These are phyloP conservation scores for Galerina sulciceps DNA, from an alignment of 768 basidiomycete genomes.

Conservation along the genomic window DNA sequence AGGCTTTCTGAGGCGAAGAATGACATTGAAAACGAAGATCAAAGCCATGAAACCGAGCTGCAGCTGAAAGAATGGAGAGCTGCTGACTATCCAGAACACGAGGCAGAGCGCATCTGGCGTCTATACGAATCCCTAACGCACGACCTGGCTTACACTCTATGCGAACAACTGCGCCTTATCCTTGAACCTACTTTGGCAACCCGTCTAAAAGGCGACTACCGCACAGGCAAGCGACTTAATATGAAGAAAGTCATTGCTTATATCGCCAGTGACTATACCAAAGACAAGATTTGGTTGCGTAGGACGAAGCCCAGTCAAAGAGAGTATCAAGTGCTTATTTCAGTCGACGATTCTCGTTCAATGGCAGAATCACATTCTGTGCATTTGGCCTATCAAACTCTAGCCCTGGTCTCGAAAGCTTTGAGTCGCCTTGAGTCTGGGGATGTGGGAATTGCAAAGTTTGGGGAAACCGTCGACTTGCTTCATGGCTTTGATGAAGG, in stretches of 20 bases:
- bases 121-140: constrained; percentile 90
- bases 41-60: constrained; percentile 42
- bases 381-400: constrained; percentile 92
- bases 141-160: constrained; percentile 88
- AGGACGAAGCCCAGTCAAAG: constrained; percentile 92
- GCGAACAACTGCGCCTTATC: constrained; percentile 96
- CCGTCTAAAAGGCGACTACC: constrained; percentile 93
- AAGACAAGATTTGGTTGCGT: constrained; percentile 98
- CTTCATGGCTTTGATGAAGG: constrained; percentile 86
- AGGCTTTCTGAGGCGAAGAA: constrained; percentile 27
- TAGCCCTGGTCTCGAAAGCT: constrained; percentile 90
- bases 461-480: constrained; percentile 87
- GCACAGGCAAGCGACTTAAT: constrained; percentile 95
- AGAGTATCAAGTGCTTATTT: constrained; percentile 94
- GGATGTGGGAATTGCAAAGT: constrained; percentile 90
- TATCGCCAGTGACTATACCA: constrained; percentile 98
- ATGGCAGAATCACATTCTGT: constrained; percentile 94
- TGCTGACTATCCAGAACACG: constrained; percentile 54
- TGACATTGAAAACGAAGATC: constrained; percentile 37
- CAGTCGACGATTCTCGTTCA: constrained; percentile 94
- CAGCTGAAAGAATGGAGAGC: constrained; percentile 66
- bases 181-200: constrained; percentile 95
- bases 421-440: constrained; percentile 92
- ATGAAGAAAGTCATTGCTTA: constrained; percentile 99
- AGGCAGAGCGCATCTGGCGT: constrained; percentile 85